Conservation (phyloP, 2,329 filamentous ascomycete species). For the Arthrobotrys megalospora region DNA sequence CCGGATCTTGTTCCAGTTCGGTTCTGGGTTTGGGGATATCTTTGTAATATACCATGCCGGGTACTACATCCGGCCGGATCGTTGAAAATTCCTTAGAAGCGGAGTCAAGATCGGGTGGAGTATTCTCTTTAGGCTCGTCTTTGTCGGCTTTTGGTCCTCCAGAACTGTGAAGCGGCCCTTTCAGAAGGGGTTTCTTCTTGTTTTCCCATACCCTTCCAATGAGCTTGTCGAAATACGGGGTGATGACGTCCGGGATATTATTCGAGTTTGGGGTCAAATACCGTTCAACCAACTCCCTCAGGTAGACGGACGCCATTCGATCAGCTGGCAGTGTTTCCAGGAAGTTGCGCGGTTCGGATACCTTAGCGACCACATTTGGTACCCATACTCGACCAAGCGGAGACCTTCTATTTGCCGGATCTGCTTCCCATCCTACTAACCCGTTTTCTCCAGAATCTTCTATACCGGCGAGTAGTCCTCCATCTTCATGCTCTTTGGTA, state of each 20-base stretch:
- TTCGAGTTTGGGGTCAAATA: neutral
- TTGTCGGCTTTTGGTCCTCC: neutral
- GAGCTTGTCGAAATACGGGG: neutral
- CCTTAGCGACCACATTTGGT: neutral
- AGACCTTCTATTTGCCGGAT: neutral
- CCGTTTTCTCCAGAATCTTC: neutral
- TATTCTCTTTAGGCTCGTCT: neutral
- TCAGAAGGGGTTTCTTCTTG: neutral
- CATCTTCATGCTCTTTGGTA: neutral
- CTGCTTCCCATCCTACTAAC: conserved; percentile 19
- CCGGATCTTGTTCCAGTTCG: neutral
- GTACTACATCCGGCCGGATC: neutral
- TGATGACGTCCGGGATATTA: neutral
- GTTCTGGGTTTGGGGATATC: neutral
- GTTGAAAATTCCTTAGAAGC: neutral
- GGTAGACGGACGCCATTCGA: neutral
- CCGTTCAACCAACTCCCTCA: conserved; percentile 19
- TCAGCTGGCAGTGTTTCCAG: neutral
- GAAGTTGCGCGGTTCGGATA: neutral
- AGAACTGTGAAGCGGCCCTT: neutral
- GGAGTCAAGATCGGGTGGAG: neutral
- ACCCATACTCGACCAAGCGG: neutral
- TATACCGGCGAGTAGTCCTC: conserved; percentile 12
- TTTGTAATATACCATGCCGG: neutral
- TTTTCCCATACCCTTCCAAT: neutral